Base-by-base conservation (phyloP, 2,329 filamentous ascomycete species). In the Fusarium abutilonis region DNA sequence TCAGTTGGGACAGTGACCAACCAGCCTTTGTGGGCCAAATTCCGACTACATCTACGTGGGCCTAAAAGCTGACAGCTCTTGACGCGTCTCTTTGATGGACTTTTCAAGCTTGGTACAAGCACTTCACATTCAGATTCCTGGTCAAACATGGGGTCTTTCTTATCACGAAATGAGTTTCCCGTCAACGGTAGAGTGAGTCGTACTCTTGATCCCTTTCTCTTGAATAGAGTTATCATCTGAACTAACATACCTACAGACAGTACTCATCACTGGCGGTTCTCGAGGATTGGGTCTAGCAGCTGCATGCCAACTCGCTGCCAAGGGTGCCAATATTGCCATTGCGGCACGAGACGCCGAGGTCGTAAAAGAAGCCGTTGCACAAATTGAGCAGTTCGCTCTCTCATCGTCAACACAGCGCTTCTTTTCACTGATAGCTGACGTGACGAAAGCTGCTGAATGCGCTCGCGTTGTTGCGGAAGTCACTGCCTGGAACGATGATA, bases 201-300 rank as follows among this genome's bases (percentile, higher is more conserved):
- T 2, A 2, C 0, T n/a, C 9, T n/a, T 2, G 2, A 29, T n/a
- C n/a, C n/a, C n/a, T n/a, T n/a, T 34, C 19, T 19, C 19, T n/a
- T n/a, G 4, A 8, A 39, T 1, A 2, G 1, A 2, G 19, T 3
- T 3, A 8, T 9, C 2, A 7, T 3, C 2, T 9, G 0, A 6
- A 19, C 52, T 65, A 9, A 64, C 4, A 19, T 9, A 1, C 4
- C 4, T 1, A 2, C 13, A 64, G 61, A 65, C 61, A 9, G 17
- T 65, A 3, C 38, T 64, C 6, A 54, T 64, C 19, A 63, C 61
- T 4, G 61, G 61, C 2, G 61, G 61, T 10, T 64, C 61, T 6
- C 63, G 61, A 13, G 61, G 61, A 4, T 40, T 64, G 0, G 61
- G 61, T 3, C 15, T 64, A 1, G 61, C 52, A 36, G 61, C 61